These are phyloP conservation scores for Cafeteria roenbergensis DNA, from an alignment of 108 stramenopile genomes.

Conservation along the genomic window DNA sequence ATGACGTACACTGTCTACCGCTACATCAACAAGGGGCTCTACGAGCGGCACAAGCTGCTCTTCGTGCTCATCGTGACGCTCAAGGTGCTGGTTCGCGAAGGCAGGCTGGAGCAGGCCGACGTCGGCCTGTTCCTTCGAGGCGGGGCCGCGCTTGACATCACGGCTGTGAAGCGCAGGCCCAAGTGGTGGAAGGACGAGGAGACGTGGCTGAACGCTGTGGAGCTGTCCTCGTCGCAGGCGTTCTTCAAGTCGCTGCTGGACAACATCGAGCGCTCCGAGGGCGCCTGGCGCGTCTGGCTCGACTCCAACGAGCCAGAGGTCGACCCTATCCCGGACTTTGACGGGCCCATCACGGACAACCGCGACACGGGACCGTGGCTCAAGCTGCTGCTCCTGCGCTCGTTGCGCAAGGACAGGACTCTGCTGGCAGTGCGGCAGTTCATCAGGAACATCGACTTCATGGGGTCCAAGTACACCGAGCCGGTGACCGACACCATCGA, in stretches of 20 bases:
- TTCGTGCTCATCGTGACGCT: conserved; percentile 42
- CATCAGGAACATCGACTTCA: conserved; percentile 30
- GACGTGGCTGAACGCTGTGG: conserved; percentile 38
- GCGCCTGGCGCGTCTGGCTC: conserved; percentile 38
- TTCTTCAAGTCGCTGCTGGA: conserved; percentile 33
- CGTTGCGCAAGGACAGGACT: conserved; percentile 45
- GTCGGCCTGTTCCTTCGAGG: conserved; percentile 37
- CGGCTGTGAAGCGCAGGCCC: conserved; percentile 20
- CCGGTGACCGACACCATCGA: conserved; percentile 47
- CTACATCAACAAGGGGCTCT: conserved; percentile 38
- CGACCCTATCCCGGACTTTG: conserved; percentile 31
- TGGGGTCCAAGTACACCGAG: conserved; percentile 40
- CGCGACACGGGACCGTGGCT: conserved; percentile 31
- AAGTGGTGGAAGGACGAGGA: conserved; percentile 32
- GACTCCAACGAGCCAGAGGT: conserved; percentile 42
- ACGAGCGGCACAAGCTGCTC: conserved; percentile 39
- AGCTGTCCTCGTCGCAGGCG: conserved; percentile 18
- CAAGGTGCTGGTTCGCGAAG: conserved; percentile 34
- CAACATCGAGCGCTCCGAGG: conserved; percentile 30
- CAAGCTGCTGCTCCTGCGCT: conserved; percentile 41
- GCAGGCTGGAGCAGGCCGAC: conserved; percentile 22
- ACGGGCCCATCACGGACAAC: conserved; percentile 23
- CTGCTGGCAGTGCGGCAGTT: conserved; percentile 38
- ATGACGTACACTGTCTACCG: conserved; percentile 32
- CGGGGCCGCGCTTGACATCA: conserved; percentile 39